Evolutionary conservation across 148 eudicot genomes (phyloP), one percentile per base, ranked within the genome.

Genomic region (Fagopyrum esculentum): DNA sequence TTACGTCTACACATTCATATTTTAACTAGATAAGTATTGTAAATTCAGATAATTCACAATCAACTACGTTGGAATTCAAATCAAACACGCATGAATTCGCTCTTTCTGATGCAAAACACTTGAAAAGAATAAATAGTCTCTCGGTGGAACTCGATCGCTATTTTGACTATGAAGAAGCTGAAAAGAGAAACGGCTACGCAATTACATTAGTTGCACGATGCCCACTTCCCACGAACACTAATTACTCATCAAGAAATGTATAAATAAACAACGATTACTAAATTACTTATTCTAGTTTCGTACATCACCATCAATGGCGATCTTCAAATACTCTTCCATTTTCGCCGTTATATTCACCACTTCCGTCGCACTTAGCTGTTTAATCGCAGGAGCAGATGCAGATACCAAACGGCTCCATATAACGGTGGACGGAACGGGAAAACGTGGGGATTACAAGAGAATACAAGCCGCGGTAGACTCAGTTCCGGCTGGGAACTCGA

Each of bases 381-480:
- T 15, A 22, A 13, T 66, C 9, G 15, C 47, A 9, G 74, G 3
- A 71, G 40, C 74, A 6, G n/a, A n/a, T n/a, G n/a, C n/a, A n/a
- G 47, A 52, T 16, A 17, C 54, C 55, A 71, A 71, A 46, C 74
- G 35, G 54, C 60, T 45, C 16, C 56, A n/a, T 1, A 69, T 84
- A 50, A 84, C 80, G 45, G 86, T 84, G 10, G 86, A 84, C 77
- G 74, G 68, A 15, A 69, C 80, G 9, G 83, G 84, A 40, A 66
- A 66, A 4, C 75, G 66, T 22, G 84, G 86, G 4, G 59, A 51
- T 26, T 84, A 69, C 45, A 54, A 43, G 78, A 81, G 46, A 74
- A 81, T 84, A 71, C 84, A 84, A 52, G 86, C 81, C 59, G 86
- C 86, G 0, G 79, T 84, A 3, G 81, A 84, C 50, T 75, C 79